phyloP scores from a whole-genome alignment of 2,329 filamentous ascomycete genomes.

The Dothistroma pini region DNA sequence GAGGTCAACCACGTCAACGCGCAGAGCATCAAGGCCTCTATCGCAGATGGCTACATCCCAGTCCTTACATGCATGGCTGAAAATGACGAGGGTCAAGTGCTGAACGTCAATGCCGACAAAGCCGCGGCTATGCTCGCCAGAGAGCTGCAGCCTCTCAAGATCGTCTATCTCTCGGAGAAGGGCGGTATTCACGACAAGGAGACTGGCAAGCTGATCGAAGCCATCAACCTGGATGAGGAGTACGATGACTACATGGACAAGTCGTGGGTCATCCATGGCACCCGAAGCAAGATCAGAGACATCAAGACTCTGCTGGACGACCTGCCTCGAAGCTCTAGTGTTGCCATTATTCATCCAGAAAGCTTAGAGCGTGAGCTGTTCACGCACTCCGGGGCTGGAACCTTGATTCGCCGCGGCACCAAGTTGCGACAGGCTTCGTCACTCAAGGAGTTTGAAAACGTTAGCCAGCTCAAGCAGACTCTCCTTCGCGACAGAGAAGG shows the following conservation, averaged over 20 bases:
- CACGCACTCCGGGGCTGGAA: constrained; percentile 92
- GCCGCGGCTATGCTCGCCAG: constrained; percentile 90
- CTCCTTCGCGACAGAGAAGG: constrained; percentile 78
- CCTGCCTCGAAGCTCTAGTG: constrained; percentile 85
- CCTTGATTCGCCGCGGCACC: constrained; percentile 85
- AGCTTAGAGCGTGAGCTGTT: constrained; percentile 96
- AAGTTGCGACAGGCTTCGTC: constrained; percentile 74
- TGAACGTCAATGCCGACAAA: constrained; percentile 98
- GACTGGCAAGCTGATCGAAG: constrained; percentile 90
- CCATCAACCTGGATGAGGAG: constrained; percentile 96
- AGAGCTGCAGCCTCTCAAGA: constrained; percentile 87
- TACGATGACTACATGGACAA: constrained; percentile 90
- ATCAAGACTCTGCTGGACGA: constrained; percentile 90
- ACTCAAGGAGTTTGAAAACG: constrained; percentile 70
- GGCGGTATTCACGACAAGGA: constrained; percentile 92
- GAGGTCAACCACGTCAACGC: constrained; percentile 94
- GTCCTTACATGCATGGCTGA: constrained; percentile 97
- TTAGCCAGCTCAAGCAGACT: constrained; percentile 74
- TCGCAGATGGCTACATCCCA: constrained; percentile 85
- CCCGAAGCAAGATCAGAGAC: constrained; percentile 93
- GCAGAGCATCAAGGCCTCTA: constrained; percentile 82
- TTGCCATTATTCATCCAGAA: constrained; percentile 95
- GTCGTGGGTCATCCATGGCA: constrained; percentile 93
- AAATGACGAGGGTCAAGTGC: constrained; percentile 80
- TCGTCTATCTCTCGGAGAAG: constrained; percentile 98